Base-by-base conservation (phyloP, 306 rosid genomes). In the Hippophae gyantsensis region DNA sequence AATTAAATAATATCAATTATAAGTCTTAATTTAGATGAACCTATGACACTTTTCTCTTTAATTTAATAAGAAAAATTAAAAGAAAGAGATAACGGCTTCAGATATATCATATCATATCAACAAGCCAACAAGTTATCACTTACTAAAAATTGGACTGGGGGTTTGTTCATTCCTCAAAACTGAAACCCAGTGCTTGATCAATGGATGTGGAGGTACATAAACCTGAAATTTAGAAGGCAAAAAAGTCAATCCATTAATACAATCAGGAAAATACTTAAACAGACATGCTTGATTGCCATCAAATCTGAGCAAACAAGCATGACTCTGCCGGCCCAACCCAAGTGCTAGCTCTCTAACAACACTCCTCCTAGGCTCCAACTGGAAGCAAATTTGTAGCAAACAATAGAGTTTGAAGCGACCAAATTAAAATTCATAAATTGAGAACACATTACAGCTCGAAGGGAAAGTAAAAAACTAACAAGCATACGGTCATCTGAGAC, bases 131-230 rank as follows among this genome's bases (percentile, higher is more conserved):
- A 18, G 23, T 10, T 56, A 41, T 38, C 42, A 76, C 98, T 83
- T 69, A 92, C 96, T 84, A 42, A 92, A 92, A 64, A 92, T 84
- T 51, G 93, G 86, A 69, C 77, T 72, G 42, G 93, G 96, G 50
- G 99, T 92, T 56, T 85, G 86, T 45, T 92, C 96, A 18, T 92
- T 92, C 73, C 99, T 81, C 68, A 88, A 73, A 70, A 92, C 78
- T 0, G 99, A 92, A 80, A 92, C 95, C 99, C 96, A 92, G 62
- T 85, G 99, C 80, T 92, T 92, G 79, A 92, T 83, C 82, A 92
- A 77, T 11, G 90, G 80, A 70, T 92, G 99, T 0, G 99, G 96
- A 10, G 99, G 99, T 48, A 92, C 96, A 56, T 56, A 88, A 2
- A 92, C 95, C 99, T 92, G 63, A 43, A 27, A 14, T 32, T 32